phyloP scores from a whole-genome alignment of 345 rosid species.

The Cardamine resedifolia region DNA sequence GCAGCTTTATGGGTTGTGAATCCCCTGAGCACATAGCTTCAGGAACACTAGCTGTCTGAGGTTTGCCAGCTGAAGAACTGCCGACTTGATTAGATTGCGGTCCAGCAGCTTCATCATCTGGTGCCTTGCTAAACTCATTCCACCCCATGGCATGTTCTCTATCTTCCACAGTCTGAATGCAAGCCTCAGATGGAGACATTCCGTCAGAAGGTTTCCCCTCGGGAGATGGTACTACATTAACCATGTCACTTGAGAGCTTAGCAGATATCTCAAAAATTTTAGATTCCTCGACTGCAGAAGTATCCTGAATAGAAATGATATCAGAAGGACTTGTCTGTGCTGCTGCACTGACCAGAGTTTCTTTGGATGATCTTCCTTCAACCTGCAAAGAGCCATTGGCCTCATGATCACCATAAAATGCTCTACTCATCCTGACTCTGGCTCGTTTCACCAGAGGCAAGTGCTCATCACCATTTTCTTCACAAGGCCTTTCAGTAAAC shows the following conservation, averaged over 20 bases:
- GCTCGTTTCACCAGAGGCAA: slow-evolving; percentile 92
- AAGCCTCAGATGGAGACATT: slow-evolving; percentile 39
- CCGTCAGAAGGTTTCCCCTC: slow-evolving; percentile 38
- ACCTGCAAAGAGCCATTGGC: slow-evolving; percentile 35
- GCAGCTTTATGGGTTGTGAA: slow-evolving; percentile 36
- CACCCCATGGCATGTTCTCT: slow-evolving; percentile 28
- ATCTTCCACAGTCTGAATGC: slow-evolving; percentile 30
- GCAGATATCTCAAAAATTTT: slow-evolving; percentile 38
- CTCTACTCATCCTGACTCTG: slow-evolving; percentile 87
- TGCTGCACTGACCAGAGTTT: slow-evolving; percentile 37
- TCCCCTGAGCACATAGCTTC: slow-evolving; percentile 42
- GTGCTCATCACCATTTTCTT: slow-evolving; percentile 90
- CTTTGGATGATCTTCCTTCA: slow-evolving; percentile 49
- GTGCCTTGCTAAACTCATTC: slow-evolving; percentile 14
- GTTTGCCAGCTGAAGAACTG: slow-evolving; percentile 61
- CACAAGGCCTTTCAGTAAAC: slow-evolving; percentile 44
- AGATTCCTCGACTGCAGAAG: slow-evolving; percentile 42
- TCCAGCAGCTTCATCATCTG: slow-evolving; percentile 26
- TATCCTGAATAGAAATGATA: slow-evolving; percentile 29
- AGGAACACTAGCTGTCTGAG: slow-evolving; percentile 65
- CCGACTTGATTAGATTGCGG: slow-evolving; percentile 47
- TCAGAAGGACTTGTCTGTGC: slow-evolving; percentile 46
- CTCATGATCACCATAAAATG: slow-evolving; percentile 42
- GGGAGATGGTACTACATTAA: slow-evolving; percentile 20
- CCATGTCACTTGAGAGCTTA: slow-evolving; percentile 39